phyloP scores from a whole-genome alignment of 2,329 filamentous ascomycete species.

The Ustilaginoidea virens region DNA sequence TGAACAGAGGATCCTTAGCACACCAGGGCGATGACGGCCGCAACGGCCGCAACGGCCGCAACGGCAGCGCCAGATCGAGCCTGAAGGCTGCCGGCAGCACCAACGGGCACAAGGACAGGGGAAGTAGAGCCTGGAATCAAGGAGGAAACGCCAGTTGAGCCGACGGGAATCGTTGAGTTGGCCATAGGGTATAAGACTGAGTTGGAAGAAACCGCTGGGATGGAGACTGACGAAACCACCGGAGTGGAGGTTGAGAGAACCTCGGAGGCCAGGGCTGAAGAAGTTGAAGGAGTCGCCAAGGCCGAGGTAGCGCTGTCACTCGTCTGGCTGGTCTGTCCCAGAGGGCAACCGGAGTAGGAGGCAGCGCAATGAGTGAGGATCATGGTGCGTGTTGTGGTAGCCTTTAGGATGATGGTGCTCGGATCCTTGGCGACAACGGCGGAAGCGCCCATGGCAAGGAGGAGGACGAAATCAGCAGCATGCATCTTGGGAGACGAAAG shows the following conservation, averaged over 20 bases:
- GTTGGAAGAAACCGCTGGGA: background rate
- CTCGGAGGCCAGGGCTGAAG: slow-evolving; percentile 3
- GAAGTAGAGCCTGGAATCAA: slow-evolving; percentile 7
- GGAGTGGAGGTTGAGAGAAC: no score
- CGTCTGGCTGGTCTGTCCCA: slow-evolving; percentile 14
- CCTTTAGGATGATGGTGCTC: slow-evolving; percentile 25
- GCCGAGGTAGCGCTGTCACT: slow-evolving; percentile 5
- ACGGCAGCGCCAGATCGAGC: slow-evolving; percentile 24
- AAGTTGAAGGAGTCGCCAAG: slow-evolving; percentile 13
- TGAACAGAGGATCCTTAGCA: no score
- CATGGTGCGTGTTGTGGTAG: slow-evolving; percentile 26
- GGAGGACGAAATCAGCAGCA: slow-evolving; percentile 25
- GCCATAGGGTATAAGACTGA: slow-evolving; percentile 3
- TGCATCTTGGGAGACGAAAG: slow-evolving; percentile 25
- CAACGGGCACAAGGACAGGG: slow-evolving; percentile 10
- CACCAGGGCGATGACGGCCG: slow-evolving; percentile 24
- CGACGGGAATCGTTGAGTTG: slow-evolving; percentile 11
- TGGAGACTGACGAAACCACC: background rate
- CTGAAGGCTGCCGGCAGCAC: slow-evolving; percentile 19
- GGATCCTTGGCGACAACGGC: slow-evolving; percentile 18
- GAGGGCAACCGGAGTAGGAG: slow-evolving; percentile 26
- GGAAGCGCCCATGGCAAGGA: slow-evolving; percentile 25
- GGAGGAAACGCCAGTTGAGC: slow-evolving; percentile 10
- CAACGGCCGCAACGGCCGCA: slow-evolving; percentile 23
- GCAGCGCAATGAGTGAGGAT: slow-evolving; percentile 34